Base-by-base conservation (phyloP, 2,329 filamentous ascomycete species). In the Tolypocladium nubicola region DNA sequence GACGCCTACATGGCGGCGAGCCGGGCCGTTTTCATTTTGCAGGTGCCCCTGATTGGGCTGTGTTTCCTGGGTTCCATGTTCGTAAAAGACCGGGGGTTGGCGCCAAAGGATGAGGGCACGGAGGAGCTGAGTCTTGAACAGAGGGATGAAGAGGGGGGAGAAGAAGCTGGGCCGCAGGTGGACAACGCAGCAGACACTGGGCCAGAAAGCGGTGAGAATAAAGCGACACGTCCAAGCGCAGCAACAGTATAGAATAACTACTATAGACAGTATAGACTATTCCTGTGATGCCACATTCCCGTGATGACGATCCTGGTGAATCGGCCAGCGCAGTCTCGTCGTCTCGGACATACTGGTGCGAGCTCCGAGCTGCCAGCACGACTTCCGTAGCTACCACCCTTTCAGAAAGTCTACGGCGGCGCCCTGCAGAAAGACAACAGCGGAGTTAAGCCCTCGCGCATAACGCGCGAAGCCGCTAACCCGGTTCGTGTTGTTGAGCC, bases 21-120 rank as follows among this genome's bases (percentile, higher is more conserved):
- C 26, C 73, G 75, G 37, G 74, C 76, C 0, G 81, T 85, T 0
- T 86, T 85, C 59, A 76, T 80, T 30, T 65, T 83, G 43, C 81
- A 81, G 64, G 74, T 80, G 0, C 81, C 82, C 0, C 60, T 84
- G 1, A 53, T 57, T 14, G 58, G 58, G 8, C 11, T 59, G 2
- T 56, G 56, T 37, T 57, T 57, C 6, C 33, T 57, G 14, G 53
- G 53, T 1, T 38, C 58, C 1, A 4, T 79, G 0, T 73, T 84
- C 13, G 73, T 86, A 57, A 77, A 75, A 55, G 76, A 82, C 57
- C 70, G 70, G 38, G 80, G 80, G 0, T 61, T 84, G 53, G 71
- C 71, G 58, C 68, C 59, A 0, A 58, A 43, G 6, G 54, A 60
- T 14, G 58, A 60, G 5, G 19, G 10, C 6, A 14, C 4, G 19